Conservation (phyloP, 108 stramenopile species). For the Nannochloropsis salina region DNA sequence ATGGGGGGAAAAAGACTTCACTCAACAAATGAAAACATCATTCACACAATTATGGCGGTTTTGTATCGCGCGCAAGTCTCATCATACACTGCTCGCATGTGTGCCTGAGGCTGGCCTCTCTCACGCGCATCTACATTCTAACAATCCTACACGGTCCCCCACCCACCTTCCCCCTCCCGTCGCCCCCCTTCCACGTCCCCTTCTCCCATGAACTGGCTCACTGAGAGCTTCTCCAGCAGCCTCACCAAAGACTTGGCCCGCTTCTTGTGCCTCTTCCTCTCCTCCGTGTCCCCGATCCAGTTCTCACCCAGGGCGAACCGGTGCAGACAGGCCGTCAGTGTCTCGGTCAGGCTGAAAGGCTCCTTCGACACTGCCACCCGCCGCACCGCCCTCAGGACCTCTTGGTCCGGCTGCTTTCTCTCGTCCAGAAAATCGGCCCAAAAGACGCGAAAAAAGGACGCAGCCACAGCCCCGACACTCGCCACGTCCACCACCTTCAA, state of each 20-base stretch:
- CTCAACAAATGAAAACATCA: too few species aligned
- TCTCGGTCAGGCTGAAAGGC: background rate
- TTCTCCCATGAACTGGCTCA: conserved; percentile 13
- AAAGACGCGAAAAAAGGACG: background rate
- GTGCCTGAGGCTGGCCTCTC: too few species aligned
- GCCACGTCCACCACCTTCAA: conserved; percentile 30
- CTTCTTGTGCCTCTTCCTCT: background rate
- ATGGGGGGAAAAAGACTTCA: too few species aligned
- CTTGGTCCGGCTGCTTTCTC: background rate
- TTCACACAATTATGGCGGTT: too few species aligned
- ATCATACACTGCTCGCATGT: too few species aligned
- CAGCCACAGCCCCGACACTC: background rate
- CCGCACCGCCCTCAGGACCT: conserved; percentile 9
- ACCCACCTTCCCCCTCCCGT: background rate
- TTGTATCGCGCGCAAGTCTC: too few species aligned
- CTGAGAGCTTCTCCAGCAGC: background rate
- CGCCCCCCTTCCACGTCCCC: background rate
- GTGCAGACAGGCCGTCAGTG: background rate
- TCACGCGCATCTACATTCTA: too few species aligned
- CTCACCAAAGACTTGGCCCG: background rate
- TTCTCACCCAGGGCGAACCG: background rate
- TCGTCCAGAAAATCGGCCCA: background rate
- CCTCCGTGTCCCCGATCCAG: background rate
- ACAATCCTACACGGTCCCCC: background rate
- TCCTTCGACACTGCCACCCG: background rate